phyloP scores from a whole-genome alignment of 352 stramenopile species.

The Thalassiosira pacifica region DNA sequence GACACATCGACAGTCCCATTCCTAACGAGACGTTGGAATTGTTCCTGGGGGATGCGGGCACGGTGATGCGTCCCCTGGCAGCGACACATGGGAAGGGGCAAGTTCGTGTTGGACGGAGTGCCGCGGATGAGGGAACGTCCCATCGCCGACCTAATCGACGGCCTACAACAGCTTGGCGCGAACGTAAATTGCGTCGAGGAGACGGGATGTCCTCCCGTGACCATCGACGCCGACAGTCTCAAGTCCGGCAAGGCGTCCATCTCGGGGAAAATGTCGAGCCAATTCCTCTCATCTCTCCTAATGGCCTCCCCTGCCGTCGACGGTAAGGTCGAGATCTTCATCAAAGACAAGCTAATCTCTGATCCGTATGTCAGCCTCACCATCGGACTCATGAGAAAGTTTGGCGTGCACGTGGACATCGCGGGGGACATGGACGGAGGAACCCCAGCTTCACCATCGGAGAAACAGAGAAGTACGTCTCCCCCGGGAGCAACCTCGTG shows the following conservation, averaged over 20 bases:
- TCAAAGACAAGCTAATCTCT: constrained; percentile 97
- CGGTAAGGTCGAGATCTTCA: constrained; percentile 91
- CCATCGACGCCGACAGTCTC: constrained; percentile 75
- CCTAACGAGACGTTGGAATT: constrained; percentile 78
- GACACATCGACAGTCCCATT: constrained; percentile 82
- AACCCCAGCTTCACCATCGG: constrained; percentile 85
- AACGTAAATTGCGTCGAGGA: constrained; percentile 78
- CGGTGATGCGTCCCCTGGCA: constrained; percentile 94
- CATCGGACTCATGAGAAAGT: constrained; percentile 97
- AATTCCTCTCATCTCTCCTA: constrained; percentile 97
- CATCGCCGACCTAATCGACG: constrained; percentile 95
- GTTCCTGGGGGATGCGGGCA: constrained; percentile 90
- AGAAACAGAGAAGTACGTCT: constrained; percentile 84
- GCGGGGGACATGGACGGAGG: constrained; percentile 86
- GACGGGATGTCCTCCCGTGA: constrained; percentile 84
- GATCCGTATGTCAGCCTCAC: constrained; percentile 98
- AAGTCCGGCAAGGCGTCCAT: constrained; percentile 82
- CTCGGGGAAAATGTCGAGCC: constrained; percentile 94
- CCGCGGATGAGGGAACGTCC: constrained; percentile 96
- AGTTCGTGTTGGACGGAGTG: constrained; percentile 94
- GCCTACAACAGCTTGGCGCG: constrained; percentile 90
- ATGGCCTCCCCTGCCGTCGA: constrained; percentile 93
- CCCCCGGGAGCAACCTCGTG: constrained; percentile 87
- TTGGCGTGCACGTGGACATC: constrained; percentile 94
- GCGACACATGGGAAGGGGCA: constrained; percentile 88